phyloP scores from a whole-genome alignment of 306 rosid genomes.

The Cucurbita ficifolia region DNA sequence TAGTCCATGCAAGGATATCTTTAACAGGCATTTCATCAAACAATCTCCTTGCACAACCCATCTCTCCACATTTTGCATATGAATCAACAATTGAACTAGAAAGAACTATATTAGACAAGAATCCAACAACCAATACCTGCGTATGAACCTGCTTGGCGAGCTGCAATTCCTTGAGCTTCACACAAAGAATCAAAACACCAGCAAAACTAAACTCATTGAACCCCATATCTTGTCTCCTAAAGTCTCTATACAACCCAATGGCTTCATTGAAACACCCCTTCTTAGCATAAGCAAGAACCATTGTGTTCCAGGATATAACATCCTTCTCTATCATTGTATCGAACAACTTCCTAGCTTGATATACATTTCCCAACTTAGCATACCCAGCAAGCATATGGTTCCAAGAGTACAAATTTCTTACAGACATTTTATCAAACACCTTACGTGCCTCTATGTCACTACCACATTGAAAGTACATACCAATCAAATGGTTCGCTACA shows the following conservation, averaged over 20 bases:
- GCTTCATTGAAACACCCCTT: conserved; percentile 38
- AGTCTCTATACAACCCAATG: conserved; percentile 36
- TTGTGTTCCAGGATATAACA: conserved; percentile 64
- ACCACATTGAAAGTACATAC: conserved; percentile 49
- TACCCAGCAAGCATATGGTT: conserved; percentile 74
- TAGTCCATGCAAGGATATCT: conserved; percentile 70
- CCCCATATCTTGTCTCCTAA: conserved; percentile 39
- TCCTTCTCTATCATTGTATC: conserved; percentile 56
- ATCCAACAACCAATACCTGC: conserved; percentile 60
- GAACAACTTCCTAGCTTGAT: conserved; percentile 41
- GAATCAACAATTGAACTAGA: conserved; percentile 62
- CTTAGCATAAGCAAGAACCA: conserved; percentile 59
- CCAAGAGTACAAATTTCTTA: conserved; percentile 66
- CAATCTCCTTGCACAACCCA: conserved; percentile 44
- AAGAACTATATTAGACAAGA: conserved; percentile 48
- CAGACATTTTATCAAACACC: conserved; percentile 69
- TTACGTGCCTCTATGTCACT: conserved; percentile 38
- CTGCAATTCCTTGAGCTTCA: conserved; percentile 34
- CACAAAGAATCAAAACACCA: conserved; percentile 54
- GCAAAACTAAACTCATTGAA: conserved; percentile 67
- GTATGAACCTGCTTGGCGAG: conserved; percentile 70
- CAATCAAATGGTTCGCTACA: conserved; percentile 54
- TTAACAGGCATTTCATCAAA: conserved; percentile 42
- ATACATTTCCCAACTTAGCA: conserved; percentile 48
- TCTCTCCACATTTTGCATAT: conserved; percentile 56